Conservation (phyloP, 768 basidiomycete genomes). For the Daedalea quercina region DNA sequence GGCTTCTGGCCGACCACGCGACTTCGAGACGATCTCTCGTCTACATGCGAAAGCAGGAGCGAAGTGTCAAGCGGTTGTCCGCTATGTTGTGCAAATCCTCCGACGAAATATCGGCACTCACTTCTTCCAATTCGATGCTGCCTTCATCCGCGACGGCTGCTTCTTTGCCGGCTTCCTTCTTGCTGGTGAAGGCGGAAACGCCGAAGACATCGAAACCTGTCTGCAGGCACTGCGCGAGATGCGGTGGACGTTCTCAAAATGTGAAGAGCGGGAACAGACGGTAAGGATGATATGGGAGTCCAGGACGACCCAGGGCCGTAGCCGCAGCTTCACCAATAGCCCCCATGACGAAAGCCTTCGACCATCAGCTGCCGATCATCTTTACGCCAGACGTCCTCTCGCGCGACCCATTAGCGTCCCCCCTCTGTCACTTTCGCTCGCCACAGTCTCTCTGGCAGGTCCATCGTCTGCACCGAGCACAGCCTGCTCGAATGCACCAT, state of each 20-base stretch:
- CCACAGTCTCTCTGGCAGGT: conserved; percentile 6
- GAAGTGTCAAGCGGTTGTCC: conserved; percentile 39
- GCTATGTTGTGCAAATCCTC: conserved; percentile 40
- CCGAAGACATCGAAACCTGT: conserved; percentile 52
- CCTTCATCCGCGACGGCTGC: conserved; percentile 82
- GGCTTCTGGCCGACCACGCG: conserved; percentile 15
- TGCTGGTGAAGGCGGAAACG: conserved; percentile 44
- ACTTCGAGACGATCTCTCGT: conserved; percentile 25
- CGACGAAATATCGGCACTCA: conserved; percentile 41
- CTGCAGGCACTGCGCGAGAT: conserved; percentile 73
- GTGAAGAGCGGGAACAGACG: conserved; percentile 63
- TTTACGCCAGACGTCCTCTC: conserved; percentile 14
- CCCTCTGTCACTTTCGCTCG: conserved; percentile 15
- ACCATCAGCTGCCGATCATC: conserved; percentile 8
- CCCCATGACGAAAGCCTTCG: conserved; percentile 11
- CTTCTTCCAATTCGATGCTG: conserved; percentile 83
- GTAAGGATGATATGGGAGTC: conserved; percentile 42
- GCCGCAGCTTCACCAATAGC: conserved; percentile 11
- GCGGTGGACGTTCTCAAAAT: conserved; percentile 75
- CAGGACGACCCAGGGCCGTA: conserved; percentile 12
- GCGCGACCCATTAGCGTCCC: conserved; percentile 19
- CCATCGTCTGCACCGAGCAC: conserved; percentile 18
- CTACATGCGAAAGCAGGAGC: conserved; percentile 36
- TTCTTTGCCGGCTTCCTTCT: conserved; percentile 81
- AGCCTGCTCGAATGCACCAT: conserved; percentile 12